Evolutionary conservation across 495 filamentous ascomycete genomes (phyloP).

Genomic region (Aspergillus cavernicola): DNA sequence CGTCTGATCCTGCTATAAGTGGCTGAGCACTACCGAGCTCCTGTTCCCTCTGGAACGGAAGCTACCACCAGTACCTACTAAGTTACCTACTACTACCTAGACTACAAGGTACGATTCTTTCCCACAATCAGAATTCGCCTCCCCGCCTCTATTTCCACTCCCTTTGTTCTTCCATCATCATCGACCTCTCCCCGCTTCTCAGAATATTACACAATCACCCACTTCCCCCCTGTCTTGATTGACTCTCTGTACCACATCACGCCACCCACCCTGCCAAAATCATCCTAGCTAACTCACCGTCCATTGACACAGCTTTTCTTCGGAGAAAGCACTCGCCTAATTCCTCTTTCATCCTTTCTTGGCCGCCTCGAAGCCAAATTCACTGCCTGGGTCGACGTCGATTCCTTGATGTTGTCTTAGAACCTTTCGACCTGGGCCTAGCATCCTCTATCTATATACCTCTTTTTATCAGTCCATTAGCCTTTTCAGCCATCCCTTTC

Average conservation of each 20-base stretch:
- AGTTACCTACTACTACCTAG: too few species aligned
- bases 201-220: background rate
- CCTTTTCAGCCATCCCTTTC: background rate
- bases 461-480: background rate
- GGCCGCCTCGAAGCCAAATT: background rate
- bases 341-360: background rate
- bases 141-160: slow-evolving; percentile 7
- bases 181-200: background rate
- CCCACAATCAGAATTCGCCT: too few species aligned
- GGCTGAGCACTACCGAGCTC: too few species aligned
- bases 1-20: too few species aligned
- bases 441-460: background rate
- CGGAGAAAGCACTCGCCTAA: background rate
- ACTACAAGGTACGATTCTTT: too few species aligned
- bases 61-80: too few species aligned
- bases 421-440: background rate
- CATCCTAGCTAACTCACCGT: background rate
- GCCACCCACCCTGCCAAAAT: background rate
- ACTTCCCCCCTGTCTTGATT: slow-evolving; percentile 1
- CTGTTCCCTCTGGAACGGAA: too few species aligned
- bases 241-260: slow-evolving; percentile 4
- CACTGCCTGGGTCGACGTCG: background rate
- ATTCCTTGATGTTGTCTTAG: background rate
- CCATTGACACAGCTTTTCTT: background rate
- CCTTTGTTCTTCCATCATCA: slow-evolving; percentile 11